Evolutionary conservation across 306 rosid species (phyloP), one percentile per base, ranked within the genome.

Genomic region (Comarum palustre): DNA sequence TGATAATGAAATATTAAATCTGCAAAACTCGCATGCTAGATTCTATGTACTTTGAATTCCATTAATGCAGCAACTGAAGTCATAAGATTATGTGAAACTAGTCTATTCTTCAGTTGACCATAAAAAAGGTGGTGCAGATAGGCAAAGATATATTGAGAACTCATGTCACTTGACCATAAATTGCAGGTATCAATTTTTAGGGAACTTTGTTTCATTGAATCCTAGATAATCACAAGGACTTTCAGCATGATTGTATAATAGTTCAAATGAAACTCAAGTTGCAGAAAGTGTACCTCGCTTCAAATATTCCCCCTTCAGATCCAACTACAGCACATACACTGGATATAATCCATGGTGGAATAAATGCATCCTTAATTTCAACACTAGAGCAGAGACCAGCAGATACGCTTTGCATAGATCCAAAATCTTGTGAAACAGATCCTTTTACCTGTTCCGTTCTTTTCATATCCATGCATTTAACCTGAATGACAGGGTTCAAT

Each of bases 311-410:
- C 76, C 88, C 96, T 83, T 86, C 87, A 5, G 96, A 89, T 9
- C 91, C 68, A 86, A 94, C 68, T 57, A 83, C 46, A 38, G 88
- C 80, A 70, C 95, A 90, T 55, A 87, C 25, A 61, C 87, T 76
- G 75, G 82, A 61, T 68, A 88, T 81, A 80, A 88, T 78, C 99
- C 99, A 94, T 22, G 97, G 97, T 34, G 99, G 97, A 82, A 91
- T 82, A 82, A 88, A 67, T 54, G 92, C 42, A 81, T 86, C 96
- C 76, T 84, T 91, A 60, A 95, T 84, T 83, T 95, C 99, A 70
- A 95, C 83, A 77, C 84, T 85, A 63, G 82, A 88, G 75, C 83
- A 82, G 80, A 83, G 75, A 51, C 83, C 87, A 67, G 82, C 69
- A 17, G 89, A 65, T 50, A 82, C 67, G 47, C 78, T 80, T 46